Evolutionary conservation across 495 filamentous ascomycete species (phyloP), one percentile per base, ranked within the genome.

Genomic region (Umbilicaria muhlenbergii): DNA sequence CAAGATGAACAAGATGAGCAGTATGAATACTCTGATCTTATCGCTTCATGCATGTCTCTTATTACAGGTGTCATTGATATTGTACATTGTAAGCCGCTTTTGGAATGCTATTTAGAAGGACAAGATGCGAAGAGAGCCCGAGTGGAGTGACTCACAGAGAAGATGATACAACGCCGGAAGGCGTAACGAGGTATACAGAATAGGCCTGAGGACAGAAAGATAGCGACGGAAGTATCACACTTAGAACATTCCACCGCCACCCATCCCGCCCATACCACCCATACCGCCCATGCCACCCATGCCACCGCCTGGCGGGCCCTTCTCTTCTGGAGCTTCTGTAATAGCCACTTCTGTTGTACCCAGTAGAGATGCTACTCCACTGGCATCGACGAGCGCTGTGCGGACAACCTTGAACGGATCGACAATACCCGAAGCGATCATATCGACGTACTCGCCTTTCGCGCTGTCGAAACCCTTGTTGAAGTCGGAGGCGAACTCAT

Each of bases 391-490:
- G 32, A 98, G 77, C 43, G 82, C 86, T 48, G 89, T 98, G 52
- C 91, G 86, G 56, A 98, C 91, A 50, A 98, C 91, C 82, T 98
- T 98, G 73, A 98, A 79, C 38, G 91, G 91, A 59, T 98, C 91
- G 53, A 98, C 81, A 62, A 98, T 96, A 80, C 91, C 91, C 46
- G 83, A 73, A 49, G 77, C 62, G 62, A 98, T 94, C 91, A 98
- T 96, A 70, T 98, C 88, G 51, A 95, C 85, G 66, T 93, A 96
- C 68, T 94, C 85, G 64, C 89, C 83, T 71, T 86, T 94, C 58
- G 84, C 66, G 69, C 85, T 89, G 73, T 98, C 83, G 69, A 78
- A 98, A 50, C 91, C 91, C 68, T 83, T 88, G 81, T 96, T 93
- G 78, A 98, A 98, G 68, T 98, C 87, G 47, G 59, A 62, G 57